A percentile compares a stretch with the other conserved stretches of the same genome.
Conservation (phyloP, 352 stramenopile genomes). For the Poterioochromonas sp. region DNA sequence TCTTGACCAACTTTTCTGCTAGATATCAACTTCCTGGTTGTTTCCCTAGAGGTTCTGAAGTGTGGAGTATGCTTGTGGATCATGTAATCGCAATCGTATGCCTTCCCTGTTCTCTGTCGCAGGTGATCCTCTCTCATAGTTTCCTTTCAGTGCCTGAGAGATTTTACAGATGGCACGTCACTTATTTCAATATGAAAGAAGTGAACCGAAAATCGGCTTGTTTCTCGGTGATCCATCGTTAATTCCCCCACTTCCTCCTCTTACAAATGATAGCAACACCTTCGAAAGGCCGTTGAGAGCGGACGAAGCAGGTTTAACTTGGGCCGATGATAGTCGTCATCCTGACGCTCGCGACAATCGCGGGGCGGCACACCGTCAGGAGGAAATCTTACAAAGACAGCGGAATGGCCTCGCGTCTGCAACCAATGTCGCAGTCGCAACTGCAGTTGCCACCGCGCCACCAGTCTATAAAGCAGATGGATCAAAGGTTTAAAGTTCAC, state of each 20-base stretch:
- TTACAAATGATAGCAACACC: neutral
- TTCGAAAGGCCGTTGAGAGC: neutral
- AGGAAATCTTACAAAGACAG: neutral
- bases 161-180: conserved; percentile 28
- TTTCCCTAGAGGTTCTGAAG: neutral
- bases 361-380: neutral
- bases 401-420: too few species aligned
- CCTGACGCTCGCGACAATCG: neutral
- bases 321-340: neutral
- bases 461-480: too few species aligned
- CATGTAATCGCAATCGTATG: neutral
- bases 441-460: too few species aligned
- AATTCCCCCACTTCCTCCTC: neutral
- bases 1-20: neutral
- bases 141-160: neutral
- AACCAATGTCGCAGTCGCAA: too few species aligned
- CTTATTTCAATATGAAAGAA: conserved; percentile 30
- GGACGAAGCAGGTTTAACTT: conserved; percentile 10
- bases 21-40: conserved; percentile 14
- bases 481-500: too few species aligned
- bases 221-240: conserved; percentile 25
- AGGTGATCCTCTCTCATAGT: neutral
- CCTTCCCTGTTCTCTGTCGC: conserved; percentile 15
- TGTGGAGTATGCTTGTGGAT: conserved; percentile 17
- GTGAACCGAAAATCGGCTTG: neutral